Percentiles rank a stretch among this genome's conserved stretches.
phyloP scores from a whole-genome alignment of 441 rosid genomes.

The California macrophylla region DNA sequence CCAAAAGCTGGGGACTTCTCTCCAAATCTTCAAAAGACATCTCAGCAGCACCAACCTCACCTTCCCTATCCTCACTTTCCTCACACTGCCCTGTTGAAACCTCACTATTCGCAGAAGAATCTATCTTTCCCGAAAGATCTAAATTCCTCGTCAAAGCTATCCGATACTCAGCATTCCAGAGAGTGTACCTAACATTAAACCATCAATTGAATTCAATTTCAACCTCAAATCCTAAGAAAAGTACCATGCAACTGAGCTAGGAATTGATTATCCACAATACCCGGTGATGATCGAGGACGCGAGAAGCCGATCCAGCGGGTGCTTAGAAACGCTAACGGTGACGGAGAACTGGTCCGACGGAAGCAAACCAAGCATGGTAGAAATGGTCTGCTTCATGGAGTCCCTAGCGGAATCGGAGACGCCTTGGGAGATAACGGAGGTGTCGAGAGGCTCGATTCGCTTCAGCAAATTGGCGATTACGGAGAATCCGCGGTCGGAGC shows the following conservation, averaged over 20 bases:
- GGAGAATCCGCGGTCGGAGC: constrained; percentile 53
- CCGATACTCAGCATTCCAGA: constrained; percentile 94
- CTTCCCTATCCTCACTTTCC: constrained; percentile 25
- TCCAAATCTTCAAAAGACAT: constrained; percentile 33
- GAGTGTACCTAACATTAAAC: constrained; percentile 44
- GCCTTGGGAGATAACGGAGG: constrained; percentile 56
- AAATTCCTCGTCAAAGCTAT: constrained; percentile 56
- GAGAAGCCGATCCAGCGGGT: constrained; percentile 56
- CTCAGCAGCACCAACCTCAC: constrained; percentile 15
- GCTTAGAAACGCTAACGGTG: constrained; percentile 38
- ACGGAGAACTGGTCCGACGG: constrained; percentile 76
- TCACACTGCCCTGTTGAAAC: constrained; percentile 18
- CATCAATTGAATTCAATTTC: not conserved
- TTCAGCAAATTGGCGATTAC: constrained; percentile 67
- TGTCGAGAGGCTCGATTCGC: constrained; percentile 67
- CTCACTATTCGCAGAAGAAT: constrained; percentile 20
- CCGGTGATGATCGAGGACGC: constrained; percentile 70
- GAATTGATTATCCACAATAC: constrained; percentile 22
- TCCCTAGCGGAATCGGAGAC: constrained; percentile 71
- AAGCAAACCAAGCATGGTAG: constrained; percentile 78
- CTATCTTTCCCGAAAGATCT: constrained; percentile 30
- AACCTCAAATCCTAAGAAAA: not conserved
- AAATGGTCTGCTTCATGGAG: constrained; percentile 76
- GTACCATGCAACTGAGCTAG: not conserved
- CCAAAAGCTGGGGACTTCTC: constrained; percentile 44